A percentile compares a stretch with the other conserved stretches of the same genome.
Conservation (phyloP, 805 yeast genomes). For the Diddensiella caesifluorescens region DNA sequence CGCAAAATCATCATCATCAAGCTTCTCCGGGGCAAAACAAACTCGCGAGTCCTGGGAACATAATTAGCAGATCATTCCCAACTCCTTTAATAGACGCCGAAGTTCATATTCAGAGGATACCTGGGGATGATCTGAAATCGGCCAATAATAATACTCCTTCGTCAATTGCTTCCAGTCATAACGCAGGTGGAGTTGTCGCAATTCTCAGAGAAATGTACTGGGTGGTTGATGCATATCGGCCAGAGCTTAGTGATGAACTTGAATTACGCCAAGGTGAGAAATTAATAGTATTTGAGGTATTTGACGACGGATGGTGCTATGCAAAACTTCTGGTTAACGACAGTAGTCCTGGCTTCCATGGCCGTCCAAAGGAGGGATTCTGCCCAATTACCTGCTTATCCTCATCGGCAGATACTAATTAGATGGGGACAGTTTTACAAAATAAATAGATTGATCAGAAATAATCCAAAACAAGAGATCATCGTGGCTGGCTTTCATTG, state of each 20-base stretch:
- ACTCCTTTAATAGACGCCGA: too few relatives aligned
- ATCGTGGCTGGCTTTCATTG: too few relatives aligned
- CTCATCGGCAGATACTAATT: neutral
- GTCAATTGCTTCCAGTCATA: too few relatives aligned
- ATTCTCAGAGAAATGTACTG: constrained; percentile 54
- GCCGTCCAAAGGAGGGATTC: constrained; percentile 14
- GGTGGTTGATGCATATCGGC: constrained; percentile 66
- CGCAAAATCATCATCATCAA: too few relatives aligned
- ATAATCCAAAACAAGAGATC: too few relatives aligned
- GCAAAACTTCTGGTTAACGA: constrained; percentile 31
- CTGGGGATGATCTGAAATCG: too few relatives aligned
- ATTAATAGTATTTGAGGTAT: constrained; percentile 67
- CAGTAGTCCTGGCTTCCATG: neutral
- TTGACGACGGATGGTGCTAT: constrained; percentile 96
- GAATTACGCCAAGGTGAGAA: constrained; percentile 61
- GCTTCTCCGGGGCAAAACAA: too few relatives aligned
- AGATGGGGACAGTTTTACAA: neutral
- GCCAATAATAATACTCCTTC: too few relatives aligned
- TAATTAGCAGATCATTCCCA: too few relatives aligned
- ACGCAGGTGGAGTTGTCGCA: constrained; percentile 19
- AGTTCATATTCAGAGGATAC: too few relatives aligned
- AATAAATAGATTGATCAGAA: too few relatives aligned
- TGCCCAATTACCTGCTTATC: constrained; percentile 19
- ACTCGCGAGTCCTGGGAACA: too few relatives aligned
- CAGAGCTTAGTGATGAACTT: constrained; percentile 82